Base-by-base conservation (phyloP, 2,329 filamentous ascomycete species). In the Pleurostoma richardsiae region DNA sequence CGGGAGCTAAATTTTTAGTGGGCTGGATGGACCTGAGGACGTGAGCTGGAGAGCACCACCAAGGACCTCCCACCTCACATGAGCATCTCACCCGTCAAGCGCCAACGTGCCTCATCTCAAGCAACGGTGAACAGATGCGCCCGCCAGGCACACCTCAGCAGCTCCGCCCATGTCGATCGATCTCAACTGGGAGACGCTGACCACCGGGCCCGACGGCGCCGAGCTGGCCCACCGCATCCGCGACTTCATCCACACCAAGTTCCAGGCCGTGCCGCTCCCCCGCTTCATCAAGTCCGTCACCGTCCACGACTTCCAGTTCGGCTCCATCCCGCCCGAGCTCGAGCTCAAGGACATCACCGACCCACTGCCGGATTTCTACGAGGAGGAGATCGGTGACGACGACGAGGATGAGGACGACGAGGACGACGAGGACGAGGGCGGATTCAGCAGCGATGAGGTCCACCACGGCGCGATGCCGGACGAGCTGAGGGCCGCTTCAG, bases 321-420 rank as follows among this genome's bases (percentile, higher is more conserved):
- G 94, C 42, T 82, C 76, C 29, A 83, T 92, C 43, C 77, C 88
- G 38, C 94, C 94, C 2, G 80, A 88, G 56, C 80, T 99, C 39
- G 90, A 95, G 62, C 85, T 99, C 59, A 97, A 96, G 69, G 94
- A 97, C 65, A 91, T 99, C 51, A 95, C 92, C 57, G 91, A 99
- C 63, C 94, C 94, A 2, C 78, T 97, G 49, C 85, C 90, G 1
- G 94, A 99, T 59, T 99, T 99, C 62, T 99, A 99, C 72, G 94
- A 96, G 57, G 84, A 88, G 56, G 82, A 87, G 29, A 72, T 83
- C 36, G 85, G 86, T 49, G 77, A 79, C 27, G 74, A 80, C 29
- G 77, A 79, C 38, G 77, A 73, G 36, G 78, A 82, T 10, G 74
- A 74, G 7, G 67, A 68, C 5, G 73, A 71, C 3, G 74, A 76